Percentiles rank a stretch among this genome's conserved stretches.
Conservation (phyloP, 108 stramenopile species). For the Poteriospumella lacustris region DNA sequence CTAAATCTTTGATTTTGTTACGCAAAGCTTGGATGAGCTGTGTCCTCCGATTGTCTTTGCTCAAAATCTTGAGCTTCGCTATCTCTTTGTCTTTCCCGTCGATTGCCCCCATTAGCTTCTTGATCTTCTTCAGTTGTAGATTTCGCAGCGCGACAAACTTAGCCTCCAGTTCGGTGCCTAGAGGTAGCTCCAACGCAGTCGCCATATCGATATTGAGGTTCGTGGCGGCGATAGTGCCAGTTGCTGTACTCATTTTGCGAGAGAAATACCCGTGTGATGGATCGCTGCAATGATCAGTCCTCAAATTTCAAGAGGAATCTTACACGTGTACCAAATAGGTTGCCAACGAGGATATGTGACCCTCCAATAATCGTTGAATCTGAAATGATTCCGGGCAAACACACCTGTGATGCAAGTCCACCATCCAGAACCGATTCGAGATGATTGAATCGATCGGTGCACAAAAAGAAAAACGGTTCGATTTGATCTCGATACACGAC, state of each 20-base stretch:
- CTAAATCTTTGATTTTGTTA: slow-evolving; percentile 22
- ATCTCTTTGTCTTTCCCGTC: slow-evolving; percentile 27
- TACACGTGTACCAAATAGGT: too few relatives aligned
- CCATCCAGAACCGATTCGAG: too few relatives aligned
- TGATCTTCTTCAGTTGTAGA: slow-evolving; percentile 7
- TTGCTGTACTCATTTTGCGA: neutral
- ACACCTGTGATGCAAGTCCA: too few relatives aligned
- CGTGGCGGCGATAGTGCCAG: too few relatives aligned
- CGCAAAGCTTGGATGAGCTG: slow-evolving; percentile 18
- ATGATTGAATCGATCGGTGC: too few relatives aligned
- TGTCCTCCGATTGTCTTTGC: slow-evolving; percentile 25
- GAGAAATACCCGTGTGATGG: neutral
- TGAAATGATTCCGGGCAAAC: too few relatives aligned
- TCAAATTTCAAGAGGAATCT: too few relatives aligned
- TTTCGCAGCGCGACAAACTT: slow-evolving; percentile 17
- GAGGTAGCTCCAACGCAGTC: slow-evolving; percentile 5
- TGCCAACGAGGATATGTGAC: too few relatives aligned
- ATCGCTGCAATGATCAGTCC: neutral
- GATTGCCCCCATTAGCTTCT: slow-evolving; percentile 9
- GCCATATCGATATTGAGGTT: slow-evolving; percentile 28
- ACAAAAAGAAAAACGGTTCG: too few relatives aligned
- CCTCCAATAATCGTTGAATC: too few relatives aligned
- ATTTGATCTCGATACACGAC: too few relatives aligned
- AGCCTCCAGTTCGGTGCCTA: neutral
- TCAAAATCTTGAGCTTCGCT: slow-evolving; percentile 5